Conservation (phyloP, 306 rosid genomes). For the Trifolium pratense region DNA sequence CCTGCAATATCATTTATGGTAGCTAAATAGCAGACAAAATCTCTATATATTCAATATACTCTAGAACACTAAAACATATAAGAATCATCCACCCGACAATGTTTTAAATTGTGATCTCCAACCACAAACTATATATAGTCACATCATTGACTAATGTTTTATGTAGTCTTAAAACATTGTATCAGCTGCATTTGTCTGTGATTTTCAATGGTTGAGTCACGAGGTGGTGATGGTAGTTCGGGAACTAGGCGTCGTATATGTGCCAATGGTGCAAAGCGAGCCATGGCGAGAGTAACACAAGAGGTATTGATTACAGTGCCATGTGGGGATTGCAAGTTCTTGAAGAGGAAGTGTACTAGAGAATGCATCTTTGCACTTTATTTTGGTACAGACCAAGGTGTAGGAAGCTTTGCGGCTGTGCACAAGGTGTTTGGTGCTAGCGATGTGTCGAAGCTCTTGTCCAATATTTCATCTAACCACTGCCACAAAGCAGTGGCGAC, state of each 20-base stretch:
- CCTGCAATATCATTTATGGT: not conserved
- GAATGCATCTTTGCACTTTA: slow-evolving; percentile 84
- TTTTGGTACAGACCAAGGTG: slow-evolving; percentile 68
- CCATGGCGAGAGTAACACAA: not conserved
- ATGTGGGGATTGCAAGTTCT: slow-evolving; percentile 84
- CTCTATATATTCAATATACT: too few species aligned
- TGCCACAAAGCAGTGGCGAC: too few species aligned
- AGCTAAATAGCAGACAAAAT: not conserved
- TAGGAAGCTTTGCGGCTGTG: slow-evolving; percentile 71
- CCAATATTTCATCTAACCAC: slow-evolving; percentile 55
- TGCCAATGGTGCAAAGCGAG: slow-evolving; percentile 44
- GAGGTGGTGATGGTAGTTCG: slow-evolving; percentile 19
- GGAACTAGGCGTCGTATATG: slow-evolving; percentile 39
- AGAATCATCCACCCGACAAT: not conserved
- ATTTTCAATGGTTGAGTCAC: slow-evolving; percentile 46
- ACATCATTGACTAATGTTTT: not conserved
- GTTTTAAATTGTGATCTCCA: not conserved
- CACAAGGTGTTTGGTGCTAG: slow-evolving; percentile 90
- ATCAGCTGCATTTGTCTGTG: not conserved
- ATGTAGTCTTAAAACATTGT: not conserved
- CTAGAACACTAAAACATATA: too few species aligned
- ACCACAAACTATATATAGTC: slow-evolving; percentile 8
- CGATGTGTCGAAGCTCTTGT: slow-evolving; percentile 69
- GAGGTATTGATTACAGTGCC: slow-evolving; percentile 38
- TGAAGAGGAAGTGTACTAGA: slow-evolving; percentile 65